These are phyloP conservation scores for Salix exigua DNA, from an alignment of 345 rosid genomes.

Conservation along the genomic window DNA sequence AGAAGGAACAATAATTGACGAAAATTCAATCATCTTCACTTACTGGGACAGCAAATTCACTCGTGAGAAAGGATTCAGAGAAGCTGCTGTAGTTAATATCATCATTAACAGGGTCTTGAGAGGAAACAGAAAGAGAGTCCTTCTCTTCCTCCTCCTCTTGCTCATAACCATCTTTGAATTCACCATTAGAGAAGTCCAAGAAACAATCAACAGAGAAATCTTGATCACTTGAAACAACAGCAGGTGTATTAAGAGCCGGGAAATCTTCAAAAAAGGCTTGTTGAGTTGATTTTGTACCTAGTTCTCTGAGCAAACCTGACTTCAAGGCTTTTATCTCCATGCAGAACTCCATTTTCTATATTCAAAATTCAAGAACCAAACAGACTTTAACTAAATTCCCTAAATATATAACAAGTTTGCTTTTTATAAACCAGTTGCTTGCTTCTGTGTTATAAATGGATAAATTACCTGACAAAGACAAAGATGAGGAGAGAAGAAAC, in stretches of 20 bases:
- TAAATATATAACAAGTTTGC: background rate
- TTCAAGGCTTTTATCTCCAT: slow-evolving; percentile 60
- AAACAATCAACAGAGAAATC: slow-evolving; percentile 73
- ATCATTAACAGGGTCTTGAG: slow-evolving; percentile 33
- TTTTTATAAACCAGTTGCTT: background rate
- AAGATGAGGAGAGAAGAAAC: slow-evolving; percentile 1
- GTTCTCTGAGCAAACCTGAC: slow-evolving; percentile 49
- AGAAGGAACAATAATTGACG: too few relatives aligned
- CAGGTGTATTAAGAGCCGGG: slow-evolving; percentile 2
- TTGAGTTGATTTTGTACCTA: slow-evolving; percentile 23
- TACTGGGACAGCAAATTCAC: slow-evolving; percentile 44
- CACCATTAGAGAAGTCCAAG: slow-evolving; percentile 54
- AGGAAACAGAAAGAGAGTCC: slow-evolving; percentile 40
- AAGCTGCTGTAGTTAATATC: slow-evolving; percentile 27
- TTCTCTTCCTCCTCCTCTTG: slow-evolving; percentile 26
- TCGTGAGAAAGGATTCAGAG: slow-evolving; percentile 25
- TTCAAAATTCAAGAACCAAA: slow-evolving; percentile 1
- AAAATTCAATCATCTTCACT: background rate
- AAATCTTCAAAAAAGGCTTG: slow-evolving; percentile 39
- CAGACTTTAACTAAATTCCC: background rate
- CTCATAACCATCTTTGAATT: slow-evolving; percentile 17
- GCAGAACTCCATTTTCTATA: slow-evolving; percentile 39
- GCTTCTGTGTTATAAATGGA: background rate
- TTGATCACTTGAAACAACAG: slow-evolving; percentile 38
- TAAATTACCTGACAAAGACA: slow-evolving; percentile 24